Conservation (phyloP, 148 eudicot genomes). For the Rhododendron simsii region DNA sequence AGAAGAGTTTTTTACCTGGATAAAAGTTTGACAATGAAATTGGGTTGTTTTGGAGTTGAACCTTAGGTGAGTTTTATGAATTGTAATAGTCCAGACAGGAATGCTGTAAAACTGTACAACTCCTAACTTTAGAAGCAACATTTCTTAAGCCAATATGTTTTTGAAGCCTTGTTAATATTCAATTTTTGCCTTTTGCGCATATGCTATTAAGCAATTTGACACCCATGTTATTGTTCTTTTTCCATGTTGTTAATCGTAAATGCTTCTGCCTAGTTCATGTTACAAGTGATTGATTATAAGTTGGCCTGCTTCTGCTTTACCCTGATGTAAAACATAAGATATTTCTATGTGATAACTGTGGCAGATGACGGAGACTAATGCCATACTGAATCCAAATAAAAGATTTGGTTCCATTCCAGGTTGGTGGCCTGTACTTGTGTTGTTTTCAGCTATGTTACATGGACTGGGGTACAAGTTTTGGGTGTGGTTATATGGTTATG, state of each 20-base stretch:
- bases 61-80: neutral
- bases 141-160: neutral
- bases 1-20: neutral
- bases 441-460: neutral
- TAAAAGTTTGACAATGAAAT: neutral
- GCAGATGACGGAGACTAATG: slow-evolving; percentile 54
- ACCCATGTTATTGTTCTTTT: neutral
- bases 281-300: neutral
- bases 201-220: neutral
- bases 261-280: neutral
- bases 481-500: neutral
- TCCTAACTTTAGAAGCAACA: neutral
- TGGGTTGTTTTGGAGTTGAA: neutral
- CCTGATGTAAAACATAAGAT: neutral
- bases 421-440: slow-evolving; percentile 14
- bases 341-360: slow-evolving; percentile 1
- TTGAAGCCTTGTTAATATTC: neutral
- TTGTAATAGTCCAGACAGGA: neutral
- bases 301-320: neutral
- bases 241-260: neutral
- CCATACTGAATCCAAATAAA: slow-evolving; percentile 37
- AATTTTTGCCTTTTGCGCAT: neutral
- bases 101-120: neutral
- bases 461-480: neutral
- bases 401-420: slow-evolving; percentile 78